Evolutionary conservation across 2,329 filamentous ascomycete species (phyloP).

Genomic region (Parasarocladium wereldwijsianum): DNA sequence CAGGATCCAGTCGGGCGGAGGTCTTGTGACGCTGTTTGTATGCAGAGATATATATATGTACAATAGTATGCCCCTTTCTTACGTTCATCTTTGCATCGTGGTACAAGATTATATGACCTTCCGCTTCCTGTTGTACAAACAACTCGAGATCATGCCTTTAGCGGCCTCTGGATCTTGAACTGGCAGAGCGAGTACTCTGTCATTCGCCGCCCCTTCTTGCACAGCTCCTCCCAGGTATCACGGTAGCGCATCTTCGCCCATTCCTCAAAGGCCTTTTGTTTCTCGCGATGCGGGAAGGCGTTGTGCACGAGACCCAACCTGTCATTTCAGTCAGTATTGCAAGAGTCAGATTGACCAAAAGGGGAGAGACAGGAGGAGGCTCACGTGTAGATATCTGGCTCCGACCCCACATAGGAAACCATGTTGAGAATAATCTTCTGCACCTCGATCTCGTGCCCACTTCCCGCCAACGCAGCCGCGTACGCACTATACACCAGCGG

Average conservation of each 20-base stretch:
- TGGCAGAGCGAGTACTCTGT: conserved; percentile 28
- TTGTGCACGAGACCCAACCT: conserved; percentile 69
- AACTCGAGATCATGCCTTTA: conserved; percentile 26
- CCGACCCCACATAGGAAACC: conserved; percentile 48
- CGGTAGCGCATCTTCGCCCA: conserved; percentile 62
- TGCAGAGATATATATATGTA: too few relatives aligned
- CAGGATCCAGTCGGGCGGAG: too few relatives aligned
- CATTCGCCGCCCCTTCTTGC: conserved; percentile 32
- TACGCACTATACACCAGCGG: conserved; percentile 62
- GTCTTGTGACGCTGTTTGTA: too few relatives aligned
- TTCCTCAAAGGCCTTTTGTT: conserved; percentile 54
- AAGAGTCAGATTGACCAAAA: neutral
- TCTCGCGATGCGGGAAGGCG: conserved; percentile 46
- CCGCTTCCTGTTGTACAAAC: conserved; percentile 16
- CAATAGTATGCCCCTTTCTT: conserved; percentile 17
- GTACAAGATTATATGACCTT: conserved; percentile 11
- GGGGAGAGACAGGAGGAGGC: conserved; percentile 19
- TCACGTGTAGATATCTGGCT: conserved; percentile 58
- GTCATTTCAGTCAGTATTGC: conserved; percentile 2
- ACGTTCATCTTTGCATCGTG: conserved; percentile 15
- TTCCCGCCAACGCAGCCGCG: conserved; percentile 58
- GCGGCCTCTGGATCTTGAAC: conserved; percentile 33
- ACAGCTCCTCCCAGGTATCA: conserved; percentile 52
- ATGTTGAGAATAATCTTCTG: conserved; percentile 52
- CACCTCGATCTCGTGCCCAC: conserved; percentile 55